Base-by-base conservation (phyloP, 75 land plant species). In the Ceratopteris richardii region DNA sequence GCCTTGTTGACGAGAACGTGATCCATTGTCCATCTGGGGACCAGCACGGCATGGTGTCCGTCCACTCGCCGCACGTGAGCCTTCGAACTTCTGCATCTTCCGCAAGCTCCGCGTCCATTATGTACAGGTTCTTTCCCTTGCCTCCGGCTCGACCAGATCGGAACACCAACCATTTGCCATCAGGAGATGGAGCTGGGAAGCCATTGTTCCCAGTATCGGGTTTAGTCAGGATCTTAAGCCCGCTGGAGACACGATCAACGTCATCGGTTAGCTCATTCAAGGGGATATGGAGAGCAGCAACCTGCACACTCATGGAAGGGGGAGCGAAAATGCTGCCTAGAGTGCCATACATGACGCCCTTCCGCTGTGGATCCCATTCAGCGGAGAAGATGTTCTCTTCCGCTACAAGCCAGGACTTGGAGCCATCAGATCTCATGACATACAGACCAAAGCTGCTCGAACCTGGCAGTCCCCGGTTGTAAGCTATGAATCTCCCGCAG, bases 21-120 rank as follows among this genome's bases (percentile, higher is more conserved):
- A 89, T 89, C 67, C 88, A 67, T 16, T 82, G 54, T 12, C 95
- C 90, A 23, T 73, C 77, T 10, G 90, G 95, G 0, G 90, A 89
- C 90, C 94, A 88, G 43, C 58, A 43, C 26, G 89, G 85, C 85
- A 85, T 85, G 23, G 95, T 89, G 69, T 89, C 95, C 33, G 80
- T 76, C 82, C 95, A 89, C 18, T 75, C 69, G 0, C 95, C 95
- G 22, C 80, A 61, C 7, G 95, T 89, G 31, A 89, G 61, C 66
- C 61, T 62, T 31, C 77, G 72, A 23, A 82, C 67, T 10, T 59
- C 66, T 0, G 48, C 80, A 9, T 77, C 88, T 44, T 85, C 94
- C 4, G 89, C 93, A 60, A 79, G 58, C 6, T 76, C 64, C 19
- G 85, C 85, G 57, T 85, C 84, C 41, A 88, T 51, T 20, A 88